phyloP scores from a whole-genome alignment of 2,329 filamentous ascomycete species.

The Trichoderma oligosporum region DNA sequence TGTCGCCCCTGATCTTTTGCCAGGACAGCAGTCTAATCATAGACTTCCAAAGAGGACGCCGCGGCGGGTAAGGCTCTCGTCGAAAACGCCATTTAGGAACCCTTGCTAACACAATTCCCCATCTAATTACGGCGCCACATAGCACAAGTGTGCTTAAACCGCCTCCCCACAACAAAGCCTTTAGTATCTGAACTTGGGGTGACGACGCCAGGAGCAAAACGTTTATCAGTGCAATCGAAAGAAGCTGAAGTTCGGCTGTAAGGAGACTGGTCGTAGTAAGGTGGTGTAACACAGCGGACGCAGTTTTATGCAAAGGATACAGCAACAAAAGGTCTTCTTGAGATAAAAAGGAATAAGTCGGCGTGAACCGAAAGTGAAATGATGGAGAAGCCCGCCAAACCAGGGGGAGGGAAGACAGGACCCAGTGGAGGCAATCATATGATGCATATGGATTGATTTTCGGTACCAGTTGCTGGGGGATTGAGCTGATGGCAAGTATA shows the following conservation, averaged over 20 bases:
- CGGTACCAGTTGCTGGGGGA: constrained; percentile 71
- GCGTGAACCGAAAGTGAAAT: constrained; percentile 40
- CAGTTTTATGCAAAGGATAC: constrained; percentile 78
- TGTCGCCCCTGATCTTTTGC: constrained; percentile 43
- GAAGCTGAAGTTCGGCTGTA: constrained; percentile 79
- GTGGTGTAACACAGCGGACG: constrained; percentile 70
- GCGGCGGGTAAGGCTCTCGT: constrained; percentile 43
- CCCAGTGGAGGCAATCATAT: constrained; percentile 72
- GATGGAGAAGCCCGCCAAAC: constrained; percentile 27
- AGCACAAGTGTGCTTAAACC: constrained; percentile 70
- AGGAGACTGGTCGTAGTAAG: constrained; percentile 87
- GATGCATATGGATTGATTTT: constrained; percentile 53
- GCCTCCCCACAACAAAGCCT: constrained; percentile 80
- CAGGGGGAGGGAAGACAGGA: constrained; percentile 67
- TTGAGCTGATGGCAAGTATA: constrained; percentile 71
- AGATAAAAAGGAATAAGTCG: constrained; percentile 36
- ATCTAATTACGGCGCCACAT: constrained; percentile 71
- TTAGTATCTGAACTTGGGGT: constrained; percentile 80
- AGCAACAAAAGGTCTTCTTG: constrained; percentile 61
- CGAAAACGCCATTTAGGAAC: constrained; percentile 90
- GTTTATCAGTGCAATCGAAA: constrained; percentile 79
- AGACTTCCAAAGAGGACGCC: constrained; percentile 37
- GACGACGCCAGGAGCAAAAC: constrained; percentile 72
- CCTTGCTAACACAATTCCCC: constrained; percentile 80
- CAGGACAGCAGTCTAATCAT: constrained; percentile 43